A percentile compares a stretch with the other conserved stretches of the same genome.
phyloP scores from a whole-genome alignment of 2,329 filamentous ascomycete species.

The Nigrospora sphaerica region DNA sequence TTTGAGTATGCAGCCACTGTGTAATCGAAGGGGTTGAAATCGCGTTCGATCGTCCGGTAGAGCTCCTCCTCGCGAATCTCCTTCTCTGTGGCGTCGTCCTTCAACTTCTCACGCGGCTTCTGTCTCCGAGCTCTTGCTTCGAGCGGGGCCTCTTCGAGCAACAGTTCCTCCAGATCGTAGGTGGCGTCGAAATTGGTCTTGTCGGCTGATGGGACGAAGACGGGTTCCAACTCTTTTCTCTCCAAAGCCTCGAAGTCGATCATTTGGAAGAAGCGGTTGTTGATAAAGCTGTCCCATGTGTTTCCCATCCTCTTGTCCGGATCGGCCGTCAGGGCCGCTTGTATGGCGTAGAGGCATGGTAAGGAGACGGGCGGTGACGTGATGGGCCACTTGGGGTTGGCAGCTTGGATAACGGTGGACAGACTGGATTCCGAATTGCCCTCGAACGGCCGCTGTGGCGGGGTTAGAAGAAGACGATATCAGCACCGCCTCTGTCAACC shows the following conservation, averaged over 20 bases:
- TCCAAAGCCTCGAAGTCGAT: constrained; percentile 83
- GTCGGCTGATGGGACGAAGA: constrained; percentile 89
- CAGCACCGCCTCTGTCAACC: not conserved
- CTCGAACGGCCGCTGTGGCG: constrained; percentile 75
- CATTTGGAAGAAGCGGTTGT: constrained; percentile 81
- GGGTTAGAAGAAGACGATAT: constrained; percentile 19
- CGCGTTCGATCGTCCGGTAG: constrained; percentile 86
- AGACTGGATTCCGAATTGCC: constrained; percentile 78
- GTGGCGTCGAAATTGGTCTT: constrained; percentile 99
- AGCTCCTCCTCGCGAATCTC: constrained; percentile 93
- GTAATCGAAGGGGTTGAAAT: constrained; percentile 95
- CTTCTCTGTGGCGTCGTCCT: constrained; percentile 89
- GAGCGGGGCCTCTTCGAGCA: constrained; percentile 89
- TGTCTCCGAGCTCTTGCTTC: constrained; percentile 89
- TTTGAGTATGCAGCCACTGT: constrained; percentile 73
- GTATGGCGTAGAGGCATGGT: constrained; percentile 82
- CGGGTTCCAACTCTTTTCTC: constrained; percentile 78
- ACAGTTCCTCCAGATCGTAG: constrained; percentile 88
- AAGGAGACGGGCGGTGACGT: constrained; percentile 87
- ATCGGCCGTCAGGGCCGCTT: constrained; percentile 74
- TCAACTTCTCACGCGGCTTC: constrained; percentile 84
- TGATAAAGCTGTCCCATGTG: constrained; percentile 76
- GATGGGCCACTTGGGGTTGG: constrained; percentile 80
- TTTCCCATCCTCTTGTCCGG: constrained; percentile 76
- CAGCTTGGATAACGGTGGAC: constrained; percentile 72